Percentiles rank a stretch among this genome's conserved stretches.
phyloP scores from a whole-genome alignment of 139 green algal genomes.

The Tetratostichococcus sp. region DNA sequence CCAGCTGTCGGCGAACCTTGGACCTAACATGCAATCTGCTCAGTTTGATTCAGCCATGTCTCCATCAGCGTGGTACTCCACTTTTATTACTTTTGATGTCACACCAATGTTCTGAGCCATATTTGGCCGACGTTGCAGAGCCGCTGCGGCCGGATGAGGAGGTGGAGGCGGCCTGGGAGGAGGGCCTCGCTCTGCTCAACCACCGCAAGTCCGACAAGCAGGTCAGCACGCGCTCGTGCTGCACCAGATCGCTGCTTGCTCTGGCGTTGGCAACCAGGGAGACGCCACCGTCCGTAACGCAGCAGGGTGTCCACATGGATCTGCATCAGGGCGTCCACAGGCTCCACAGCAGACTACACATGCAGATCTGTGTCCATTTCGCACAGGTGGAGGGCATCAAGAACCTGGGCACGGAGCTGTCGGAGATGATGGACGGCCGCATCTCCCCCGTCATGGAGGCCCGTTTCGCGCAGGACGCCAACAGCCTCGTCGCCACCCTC shows the following conservation, averaged over 20 bases:
- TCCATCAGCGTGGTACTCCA: background rate
- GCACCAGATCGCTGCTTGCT: background rate
- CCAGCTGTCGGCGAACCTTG: no score
- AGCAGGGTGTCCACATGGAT: no score
- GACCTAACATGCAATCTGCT: no score
- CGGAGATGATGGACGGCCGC: conserved; percentile 14
- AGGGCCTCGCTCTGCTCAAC: background rate
- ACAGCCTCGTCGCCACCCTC: background rate
- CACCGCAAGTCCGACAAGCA: background rate
- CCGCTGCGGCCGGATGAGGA: conserved; percentile 14
- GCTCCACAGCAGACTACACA: no score
- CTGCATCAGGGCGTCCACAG: no score
- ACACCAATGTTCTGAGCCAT: no score
- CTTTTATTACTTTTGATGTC: no score
- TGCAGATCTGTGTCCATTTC: no score
- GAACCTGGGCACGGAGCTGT: conserved; percentile 41
- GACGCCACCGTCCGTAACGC: no score
- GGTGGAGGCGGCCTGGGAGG: conserved; percentile 12
- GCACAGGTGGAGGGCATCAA: conserved; percentile 73
- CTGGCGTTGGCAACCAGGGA: no score
- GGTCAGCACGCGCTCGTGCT: background rate
- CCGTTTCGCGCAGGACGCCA: background rate
- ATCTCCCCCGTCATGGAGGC: background rate
- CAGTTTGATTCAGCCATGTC: no score
- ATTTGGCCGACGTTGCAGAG: background rate